These are phyloP conservation scores for Leucocoprinus leucothites DNA, from an alignment of 768 basidiomycete species.

Conservation along the genomic window DNA sequence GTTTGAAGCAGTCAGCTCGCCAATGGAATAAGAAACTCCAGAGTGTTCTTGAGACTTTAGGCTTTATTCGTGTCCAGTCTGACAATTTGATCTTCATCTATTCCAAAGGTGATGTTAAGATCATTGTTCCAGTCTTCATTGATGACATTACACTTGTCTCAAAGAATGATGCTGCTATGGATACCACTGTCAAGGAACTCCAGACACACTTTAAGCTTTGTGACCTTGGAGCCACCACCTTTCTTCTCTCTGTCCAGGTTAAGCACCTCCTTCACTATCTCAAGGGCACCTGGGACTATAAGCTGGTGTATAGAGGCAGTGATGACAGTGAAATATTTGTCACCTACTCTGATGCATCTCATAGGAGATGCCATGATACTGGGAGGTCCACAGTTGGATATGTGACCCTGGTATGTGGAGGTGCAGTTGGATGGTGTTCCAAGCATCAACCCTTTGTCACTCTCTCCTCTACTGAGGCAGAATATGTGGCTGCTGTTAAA, in stretches of 20 bases:
- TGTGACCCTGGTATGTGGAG: too few relatives aligned
- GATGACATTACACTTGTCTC: constrained; percentile 15
- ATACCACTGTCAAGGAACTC: constrained; percentile 12
- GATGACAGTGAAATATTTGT: constrained; percentile 1
- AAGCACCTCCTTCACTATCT: not conserved
- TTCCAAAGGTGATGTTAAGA: constrained; percentile 9
- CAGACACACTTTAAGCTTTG: constrained; percentile 13
- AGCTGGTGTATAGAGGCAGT: constrained; percentile 6
- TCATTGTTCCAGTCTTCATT: constrained; percentile 25
- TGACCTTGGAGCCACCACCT: constrained; percentile 13
- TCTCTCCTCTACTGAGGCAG: too few relatives aligned
- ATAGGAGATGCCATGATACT: constrained; percentile 15
- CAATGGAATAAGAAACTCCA: too few relatives aligned
- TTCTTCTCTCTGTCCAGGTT: constrained; percentile 23
- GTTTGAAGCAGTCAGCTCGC: constrained; percentile 38
- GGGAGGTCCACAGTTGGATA: too few relatives aligned
- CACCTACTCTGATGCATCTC: constrained; percentile 15
- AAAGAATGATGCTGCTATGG: not conserved
- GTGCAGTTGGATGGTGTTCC: too few relatives aligned
- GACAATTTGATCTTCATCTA: constrained; percentile 25
- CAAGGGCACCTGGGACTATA: constrained; percentile 10
- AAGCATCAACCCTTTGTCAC: too few relatives aligned
- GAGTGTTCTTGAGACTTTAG: constrained; percentile 16
- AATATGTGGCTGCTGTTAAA: constrained; percentile 24
- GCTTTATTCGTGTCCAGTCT: constrained; percentile 20